Base-by-base conservation (phyloP, 2,329 filamentous ascomycete genomes). In the Neonectria hederae region DNA sequence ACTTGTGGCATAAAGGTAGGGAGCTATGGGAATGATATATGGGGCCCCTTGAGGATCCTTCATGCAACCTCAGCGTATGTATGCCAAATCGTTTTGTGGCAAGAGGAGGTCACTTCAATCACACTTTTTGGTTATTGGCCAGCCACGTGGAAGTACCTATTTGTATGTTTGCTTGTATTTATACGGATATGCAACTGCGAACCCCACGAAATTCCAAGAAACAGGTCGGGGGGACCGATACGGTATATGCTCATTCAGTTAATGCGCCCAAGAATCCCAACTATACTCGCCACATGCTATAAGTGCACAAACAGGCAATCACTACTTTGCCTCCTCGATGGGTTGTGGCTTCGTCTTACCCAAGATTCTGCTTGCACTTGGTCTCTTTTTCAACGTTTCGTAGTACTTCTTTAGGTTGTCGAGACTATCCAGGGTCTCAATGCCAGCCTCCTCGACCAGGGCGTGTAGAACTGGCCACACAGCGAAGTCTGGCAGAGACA, bases 391-490 rank as follows among this genome's bases (percentile, higher is more conserved):
- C 40, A 79, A 56, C 19, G 51, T 68, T n/a, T 75, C 59, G 57
- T 82, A 83, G 62, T 84, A 85, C 45, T 60, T 68, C 19, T 66
- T 69, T 48, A 85, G 69, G 6, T 67, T 67, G 17, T 66, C 66
- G 14, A 77, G 62, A 1, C 76, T 75, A 5, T 69, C 69, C 6
- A 84, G 70, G 0, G 68, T 68, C 2, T 74, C 76, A 4, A 72
- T 45, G 1, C 77, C 80, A 59, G 74, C 74, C 21, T 77, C 75
- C 14, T 75, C 65, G 9, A 80, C 73, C 21, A 87, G 78, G 32
- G 79, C 79, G 62, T 86, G 76, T 63, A 90, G 69, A 14, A 87
- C 79, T 1, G 87, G 86, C 84, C 85, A 88, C 4, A 88, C 72
- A 0, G 84, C 85, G 72, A 83, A 89, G 73, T 90, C 87, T 0